Percentiles rank a stretch among this genome's conserved stretches.
Conservation (phyloP, 176 grass and related monocot species). For the Melocanna baccifera region DNA sequence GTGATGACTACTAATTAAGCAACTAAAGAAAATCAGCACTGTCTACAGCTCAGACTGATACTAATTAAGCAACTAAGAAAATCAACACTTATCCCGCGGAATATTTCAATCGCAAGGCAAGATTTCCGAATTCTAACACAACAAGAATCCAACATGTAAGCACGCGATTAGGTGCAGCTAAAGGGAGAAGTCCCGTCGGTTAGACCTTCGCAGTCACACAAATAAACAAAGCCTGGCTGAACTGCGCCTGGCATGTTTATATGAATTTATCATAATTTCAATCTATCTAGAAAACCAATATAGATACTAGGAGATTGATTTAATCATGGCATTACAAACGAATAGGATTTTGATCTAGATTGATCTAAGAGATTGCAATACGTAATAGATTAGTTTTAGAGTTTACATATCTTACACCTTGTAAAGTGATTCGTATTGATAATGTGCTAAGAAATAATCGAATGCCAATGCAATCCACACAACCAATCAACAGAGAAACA, state of each 20-base stretch:
- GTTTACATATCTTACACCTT: no score
- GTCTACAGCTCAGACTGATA: not conserved
- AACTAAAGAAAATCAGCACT: not conserved
- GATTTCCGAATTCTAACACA: not conserved
- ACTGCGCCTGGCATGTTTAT: not conserved
- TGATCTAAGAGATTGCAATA: no score
- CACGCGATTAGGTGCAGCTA: not conserved
- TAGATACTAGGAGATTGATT: no score
- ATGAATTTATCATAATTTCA: no score
- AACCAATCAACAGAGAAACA: no score
- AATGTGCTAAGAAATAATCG: no score
- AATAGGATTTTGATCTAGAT: no score
- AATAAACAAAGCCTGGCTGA: not conserved
- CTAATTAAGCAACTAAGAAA: not conserved
- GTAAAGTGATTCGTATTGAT: no score
- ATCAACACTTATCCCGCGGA: not conserved
- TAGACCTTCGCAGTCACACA: slow-evolving; percentile 23
- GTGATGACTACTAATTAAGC: not conserved
- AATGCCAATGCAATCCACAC: no score
- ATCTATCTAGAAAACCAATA: no score
- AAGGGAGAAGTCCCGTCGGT: slow-evolving; percentile 11
- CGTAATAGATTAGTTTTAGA: no score
- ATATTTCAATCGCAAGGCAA: not conserved
- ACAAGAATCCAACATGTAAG: slow-evolving; percentile 23
- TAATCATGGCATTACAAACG: no score